These are phyloP conservation scores for Acarospora socialis DNA, from an alignment of 2,329 filamentous ascomycete species.

Conservation along the genomic window DNA sequence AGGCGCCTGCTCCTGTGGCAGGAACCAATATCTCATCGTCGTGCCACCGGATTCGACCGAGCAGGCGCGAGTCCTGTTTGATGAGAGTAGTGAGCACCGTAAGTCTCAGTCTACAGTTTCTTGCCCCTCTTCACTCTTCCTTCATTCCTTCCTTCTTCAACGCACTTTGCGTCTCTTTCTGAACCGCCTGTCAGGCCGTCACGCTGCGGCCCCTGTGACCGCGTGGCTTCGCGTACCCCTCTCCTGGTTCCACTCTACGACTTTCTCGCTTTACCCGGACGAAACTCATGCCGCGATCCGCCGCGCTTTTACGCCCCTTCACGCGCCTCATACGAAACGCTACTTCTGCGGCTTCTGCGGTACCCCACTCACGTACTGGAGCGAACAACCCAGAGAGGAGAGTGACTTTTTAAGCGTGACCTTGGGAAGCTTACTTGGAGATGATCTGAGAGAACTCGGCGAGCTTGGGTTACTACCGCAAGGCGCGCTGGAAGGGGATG, in stretches of 20 bases:
- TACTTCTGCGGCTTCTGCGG: slow-evolving; percentile 90
- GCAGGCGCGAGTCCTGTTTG: slow-evolving; percentile 58
- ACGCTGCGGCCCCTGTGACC: slow-evolving; percentile 54
- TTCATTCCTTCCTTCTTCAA: slow-evolving; percentile 1
- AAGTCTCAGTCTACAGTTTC: slow-evolving; percentile 28
- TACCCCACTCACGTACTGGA: slow-evolving; percentile 73
- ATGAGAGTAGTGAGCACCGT: slow-evolving; percentile 57
- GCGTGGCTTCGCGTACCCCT: slow-evolving; percentile 76
- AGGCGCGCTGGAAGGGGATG: slow-evolving; percentile 23
- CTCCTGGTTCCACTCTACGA: slow-evolving; percentile 63
- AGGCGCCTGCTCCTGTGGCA: slow-evolving; percentile 72
- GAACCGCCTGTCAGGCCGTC: slow-evolving; percentile 18
- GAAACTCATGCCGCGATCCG: slow-evolving; percentile 56
- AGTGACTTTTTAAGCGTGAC: slow-evolving; percentile 69
- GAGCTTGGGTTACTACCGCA: slow-evolving; percentile 58
- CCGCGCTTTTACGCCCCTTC: slow-evolving; percentile 48
- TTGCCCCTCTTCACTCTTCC: slow-evolving; percentile 7
- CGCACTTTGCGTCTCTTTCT: neutral
- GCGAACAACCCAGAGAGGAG: slow-evolving; percentile 54
- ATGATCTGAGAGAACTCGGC: slow-evolving; percentile 59
- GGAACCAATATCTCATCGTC: slow-evolving; percentile 65
- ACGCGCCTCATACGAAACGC: slow-evolving; percentile 46
- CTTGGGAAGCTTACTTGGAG: slow-evolving; percentile 57
- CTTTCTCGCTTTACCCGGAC: slow-evolving; percentile 61
- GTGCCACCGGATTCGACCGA: slow-evolving; percentile 46